Evolutionary conservation across 495 filamentous ascomycete genomes (phyloP).

Genomic region (Tuber calosporum): DNA sequence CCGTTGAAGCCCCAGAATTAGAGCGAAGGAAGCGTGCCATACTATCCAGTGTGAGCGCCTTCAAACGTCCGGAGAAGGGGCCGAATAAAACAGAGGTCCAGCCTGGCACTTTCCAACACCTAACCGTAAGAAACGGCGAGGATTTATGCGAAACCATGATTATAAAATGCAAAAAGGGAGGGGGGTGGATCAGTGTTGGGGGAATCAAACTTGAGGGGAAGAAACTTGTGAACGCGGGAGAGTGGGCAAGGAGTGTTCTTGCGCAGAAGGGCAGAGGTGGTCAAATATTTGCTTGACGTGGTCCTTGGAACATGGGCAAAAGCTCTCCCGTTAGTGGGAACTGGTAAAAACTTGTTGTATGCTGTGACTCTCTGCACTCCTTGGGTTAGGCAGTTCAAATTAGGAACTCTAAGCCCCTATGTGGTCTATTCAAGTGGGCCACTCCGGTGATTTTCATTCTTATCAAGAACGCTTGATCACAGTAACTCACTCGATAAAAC

Average conservation of each 20-base stretch:
- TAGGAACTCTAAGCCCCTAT: background rate
- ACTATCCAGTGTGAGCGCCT: slow-evolving; percentile 18
- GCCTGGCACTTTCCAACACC: slow-evolving; percentile 28
- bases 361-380: background rate
- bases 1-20: slow-evolving; percentile 16
- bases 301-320: background rate
- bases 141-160: slow-evolving; percentile 24
- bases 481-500: background rate
- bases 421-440: background rate
- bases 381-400: background rate
- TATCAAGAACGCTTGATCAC: background rate
- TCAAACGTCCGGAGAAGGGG: slow-evolving; percentile 23
- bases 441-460: background rate
- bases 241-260: slow-evolving; percentile 38
- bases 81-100: slow-evolving; percentile 4
- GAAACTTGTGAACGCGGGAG: slow-evolving; percentile 22
- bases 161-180: slow-evolving; percentile 30
- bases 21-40: slow-evolving; percentile 28
- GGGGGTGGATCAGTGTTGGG: slow-evolving; percentile 35
- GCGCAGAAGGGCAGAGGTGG: background rate
- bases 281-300: background rate
- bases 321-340: background rate
- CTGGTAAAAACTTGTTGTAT: background rate
- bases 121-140: slow-evolving; percentile 13
- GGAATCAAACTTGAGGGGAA: slow-evolving; percentile 40